A percentile compares a stretch with the other conserved stretches of the same genome.
phyloP scores from a whole-genome alignment of 257 asterid species.

The Solanum boliviense region DNA sequence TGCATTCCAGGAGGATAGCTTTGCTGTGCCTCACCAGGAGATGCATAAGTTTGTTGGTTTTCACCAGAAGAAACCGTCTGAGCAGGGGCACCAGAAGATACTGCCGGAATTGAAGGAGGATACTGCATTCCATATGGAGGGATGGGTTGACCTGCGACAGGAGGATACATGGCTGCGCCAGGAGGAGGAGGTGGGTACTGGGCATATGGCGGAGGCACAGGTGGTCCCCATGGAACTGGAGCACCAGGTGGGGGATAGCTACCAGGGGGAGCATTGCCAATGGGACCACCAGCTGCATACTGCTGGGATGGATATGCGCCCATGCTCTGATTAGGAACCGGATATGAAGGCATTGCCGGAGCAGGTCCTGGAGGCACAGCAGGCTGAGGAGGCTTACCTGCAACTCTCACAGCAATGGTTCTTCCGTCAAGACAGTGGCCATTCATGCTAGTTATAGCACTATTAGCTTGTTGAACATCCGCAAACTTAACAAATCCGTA shows the following conservation, averaged over 20 bases:
- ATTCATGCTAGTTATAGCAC: constrained; percentile 82
- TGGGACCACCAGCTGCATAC: constrained; percentile 61
- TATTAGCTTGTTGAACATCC: constrained; percentile 77
- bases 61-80: constrained; percentile 49
- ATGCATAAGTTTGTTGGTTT: constrained; percentile 38
- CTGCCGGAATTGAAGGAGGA: constrained; percentile 55
- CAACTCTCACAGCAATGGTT: constrained; percentile 88
- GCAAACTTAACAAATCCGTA: constrained; percentile 92
- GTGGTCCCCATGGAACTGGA: constrained; percentile 75
- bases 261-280: constrained; percentile 47
- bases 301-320: constrained; percentile 82
- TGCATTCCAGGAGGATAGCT: constrained; percentile 77
- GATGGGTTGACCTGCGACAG: constrained; percentile 43
- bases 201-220: constrained; percentile 51
- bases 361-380: constrained; percentile 76
- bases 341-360: constrained; percentile 50
- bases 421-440: constrained; percentile 93
- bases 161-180: constrained; percentile 57
- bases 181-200: constrained; percentile 80
- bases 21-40: constrained; percentile 61
- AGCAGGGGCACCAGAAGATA: constrained; percentile 39
- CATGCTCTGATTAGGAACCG: constrained; percentile 42
- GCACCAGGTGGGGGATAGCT: constrained; percentile 31
- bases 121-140: constrained; percentile 59
- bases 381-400: constrained; percentile 93